Evolutionary conservation across 179 eudicot species (phyloP), one percentile per base, ranked within the genome.

Genomic region (Pouteria campechiana): DNA sequence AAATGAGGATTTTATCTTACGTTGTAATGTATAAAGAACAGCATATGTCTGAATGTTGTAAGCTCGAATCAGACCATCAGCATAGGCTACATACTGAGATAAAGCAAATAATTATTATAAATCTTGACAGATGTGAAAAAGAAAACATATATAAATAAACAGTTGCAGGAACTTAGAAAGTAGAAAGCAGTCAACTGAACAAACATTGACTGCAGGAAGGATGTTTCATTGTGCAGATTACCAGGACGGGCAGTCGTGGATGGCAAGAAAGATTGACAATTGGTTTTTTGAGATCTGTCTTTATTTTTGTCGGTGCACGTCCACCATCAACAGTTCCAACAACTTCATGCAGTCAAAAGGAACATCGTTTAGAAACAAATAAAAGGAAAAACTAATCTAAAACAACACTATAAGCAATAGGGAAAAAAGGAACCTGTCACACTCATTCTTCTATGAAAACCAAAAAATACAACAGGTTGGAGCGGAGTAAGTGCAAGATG

Each of bases 311-410:
- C 18, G 98, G 96, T 14, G 96, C 76, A 56, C 85, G 76, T 32
- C 98, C 98, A 44, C 98, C 98, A 61, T 82, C 98, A 55, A 90
- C 70, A 53, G 98, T 90, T 52, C 98, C 98, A 58, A 90, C 98
- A 65, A 79, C 96, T 90, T 68, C 59, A 69, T 32, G 56, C 33
- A 74, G 37, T 23, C 36, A 29, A 48, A 54, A 28, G 4, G 27
- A 50, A 31, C 4, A 44, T 22, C 41, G n/a, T 16, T 44, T 18
- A 21, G 41, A 15, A 36, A 16, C 38, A 27, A 37, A 17, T 10
- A 25, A 10, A 10, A 32, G 25, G 24, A 41, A 10, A 14, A 23
- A 11, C 15, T 8, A 12, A 7, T 2, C n/a, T 6, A 12, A 18
- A 7, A 38, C 5, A 5, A 28, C 6, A 5, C 6, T 9, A 5